Evolutionary conservation across 2,329 filamentous ascomycete genomes (phyloP), one percentile per base, ranked within the genome.

Genomic region (Cladobotryum protrusum): DNA sequence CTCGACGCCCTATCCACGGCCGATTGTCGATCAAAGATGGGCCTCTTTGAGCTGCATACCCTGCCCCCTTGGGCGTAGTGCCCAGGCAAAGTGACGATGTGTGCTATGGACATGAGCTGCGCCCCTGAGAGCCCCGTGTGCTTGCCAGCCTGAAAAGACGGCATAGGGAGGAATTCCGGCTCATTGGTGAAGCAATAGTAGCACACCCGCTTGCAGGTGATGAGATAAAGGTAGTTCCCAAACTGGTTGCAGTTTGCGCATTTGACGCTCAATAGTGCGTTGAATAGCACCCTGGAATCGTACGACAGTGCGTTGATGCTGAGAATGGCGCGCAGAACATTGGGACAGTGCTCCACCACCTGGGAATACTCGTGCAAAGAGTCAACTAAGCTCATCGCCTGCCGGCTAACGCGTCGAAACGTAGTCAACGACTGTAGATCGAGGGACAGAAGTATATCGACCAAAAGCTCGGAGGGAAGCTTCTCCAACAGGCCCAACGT

Each of bases 201-300:
- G 6, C 24, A 29, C 24, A 29, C 24, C 6, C 24, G 24, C 6
- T 29, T 29, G 24, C 24, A 29, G 6, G 24, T 29, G 6, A 29
- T 29, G 3, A 29, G 24, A 8, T 29, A 29, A 9, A 29, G 24
- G 6, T 29, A 29, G 15, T 24, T 42, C 5, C 40, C 40, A 52
- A 72, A 70, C n/a, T 60, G 57, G 15, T 61, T 59, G 59, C 71
- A 73, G 8, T 43, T 56, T 43, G 60, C 57, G 57, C 72, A 73
- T 41, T 59, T 45, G 12, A 53, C 50, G 15, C 57, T 64, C 45
- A 49, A 62, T 33, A 73, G 59, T 18, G 58, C 65, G 14, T 60
- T 33, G 57, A 63, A 68, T 14, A 74, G 60, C 2, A 58, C 52
- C 33, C 57, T 45, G 48, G 62, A 69, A 47, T 60, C 56, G 56